Evolutionary conservation across 371 early-diverging fungal genomes (phyloP).

Genomic region (Apophysomyces ossiformis): DNA sequence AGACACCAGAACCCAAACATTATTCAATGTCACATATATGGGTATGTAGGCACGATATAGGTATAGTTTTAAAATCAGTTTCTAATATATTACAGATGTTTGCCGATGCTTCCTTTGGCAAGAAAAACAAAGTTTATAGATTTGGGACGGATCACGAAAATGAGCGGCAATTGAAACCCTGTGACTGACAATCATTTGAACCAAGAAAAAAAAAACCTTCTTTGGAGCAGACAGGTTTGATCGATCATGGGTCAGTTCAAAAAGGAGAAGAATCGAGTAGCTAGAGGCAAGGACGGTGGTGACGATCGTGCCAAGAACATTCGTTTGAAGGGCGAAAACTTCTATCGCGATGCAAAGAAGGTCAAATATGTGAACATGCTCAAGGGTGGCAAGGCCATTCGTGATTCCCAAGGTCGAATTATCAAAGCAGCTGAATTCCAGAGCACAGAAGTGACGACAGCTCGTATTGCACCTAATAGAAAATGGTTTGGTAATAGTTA

Average conservation of each 20-base stretch:
- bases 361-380: conserved; percentile 91
- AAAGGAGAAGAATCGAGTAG: conserved; percentile 69
- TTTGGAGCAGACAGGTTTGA: neutral
- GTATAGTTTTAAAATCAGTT: too few relatives aligned
- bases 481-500: conserved; percentile 94
- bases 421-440: conserved; percentile 97
- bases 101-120: too few relatives aligned
- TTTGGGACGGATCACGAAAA: too few relatives aligned
- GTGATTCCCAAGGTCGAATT: conserved; percentile 91
- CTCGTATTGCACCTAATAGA: conserved; percentile 93
- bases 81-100: too few relatives aligned
- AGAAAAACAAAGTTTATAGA: too few relatives aligned
- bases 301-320: conserved; percentile 70
- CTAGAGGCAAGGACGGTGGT: conserved; percentile 47
- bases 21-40: too few relatives aligned
- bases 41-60: too few relatives aligned
- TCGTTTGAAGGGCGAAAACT: conserved; percentile 92
- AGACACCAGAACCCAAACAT: too few relatives aligned
- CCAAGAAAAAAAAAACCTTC: too few relatives aligned
- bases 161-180: too few relatives aligned
- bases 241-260: conserved; percentile 69
- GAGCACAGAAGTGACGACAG: conserved; percentile 75
- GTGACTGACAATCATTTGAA: too few relatives aligned
- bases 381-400: conserved; percentile 88
- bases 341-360: conserved; percentile 95